A percentile compares a stretch with the other conserved stretches of the same genome.
phyloP scores from a whole-genome alignment of 2,329 filamentous ascomycete species.

The Xylaria sp. region DNA sequence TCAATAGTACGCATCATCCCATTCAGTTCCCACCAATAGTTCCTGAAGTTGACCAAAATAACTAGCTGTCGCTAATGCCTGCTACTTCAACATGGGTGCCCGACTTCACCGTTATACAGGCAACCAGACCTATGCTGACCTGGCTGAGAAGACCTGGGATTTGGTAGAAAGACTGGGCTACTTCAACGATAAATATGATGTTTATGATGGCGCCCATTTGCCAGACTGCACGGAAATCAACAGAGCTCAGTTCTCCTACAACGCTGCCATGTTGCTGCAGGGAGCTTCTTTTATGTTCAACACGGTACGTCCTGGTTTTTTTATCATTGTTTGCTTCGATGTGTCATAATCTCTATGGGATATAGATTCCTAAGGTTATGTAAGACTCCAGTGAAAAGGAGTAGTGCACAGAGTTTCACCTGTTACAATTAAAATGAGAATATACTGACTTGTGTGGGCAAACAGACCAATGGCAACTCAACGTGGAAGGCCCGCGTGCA shows the following conservation, averaged over 20 bases:
- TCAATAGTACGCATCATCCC: slow-evolving; percentile 61
- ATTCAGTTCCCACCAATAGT: not conserved
- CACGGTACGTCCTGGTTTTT: slow-evolving; percentile 53
- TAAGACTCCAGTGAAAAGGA: not conserved
- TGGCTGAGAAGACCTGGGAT: slow-evolving; percentile 70
- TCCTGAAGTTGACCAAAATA: slow-evolving; percentile 21
- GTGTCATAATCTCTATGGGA: not conserved
- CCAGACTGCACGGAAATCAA: slow-evolving; percentile 70
- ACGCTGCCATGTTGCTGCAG: slow-evolving; percentile 69
- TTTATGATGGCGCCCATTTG: slow-evolving; percentile 72
- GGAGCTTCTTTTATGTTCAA: slow-evolving; percentile 77
- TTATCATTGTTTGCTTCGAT: not conserved
- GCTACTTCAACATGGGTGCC: slow-evolving; percentile 72
- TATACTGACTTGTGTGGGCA: slow-evolving; percentile 36
- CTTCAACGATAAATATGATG: slow-evolving; percentile 69
- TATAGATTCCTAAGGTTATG: not conserved
- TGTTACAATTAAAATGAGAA: not conserved
- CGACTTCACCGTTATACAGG: slow-evolving; percentile 77
- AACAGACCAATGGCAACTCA: slow-evolving; percentile 60
- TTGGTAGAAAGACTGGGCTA: slow-evolving; percentile 67
- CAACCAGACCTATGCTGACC: slow-evolving; percentile 71
- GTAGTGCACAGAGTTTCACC: not conserved
- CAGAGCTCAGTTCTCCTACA: slow-evolving; percentile 74
- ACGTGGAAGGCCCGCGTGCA: slow-evolving; percentile 67
- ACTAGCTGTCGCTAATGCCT: slow-evolving; percentile 68